A percentile compares a stretch with the other conserved stretches of the same genome.
phyloP scores from a whole-genome alignment of 768 basidiomycete genomes.

The Melanogaster broomeanus region DNA sequence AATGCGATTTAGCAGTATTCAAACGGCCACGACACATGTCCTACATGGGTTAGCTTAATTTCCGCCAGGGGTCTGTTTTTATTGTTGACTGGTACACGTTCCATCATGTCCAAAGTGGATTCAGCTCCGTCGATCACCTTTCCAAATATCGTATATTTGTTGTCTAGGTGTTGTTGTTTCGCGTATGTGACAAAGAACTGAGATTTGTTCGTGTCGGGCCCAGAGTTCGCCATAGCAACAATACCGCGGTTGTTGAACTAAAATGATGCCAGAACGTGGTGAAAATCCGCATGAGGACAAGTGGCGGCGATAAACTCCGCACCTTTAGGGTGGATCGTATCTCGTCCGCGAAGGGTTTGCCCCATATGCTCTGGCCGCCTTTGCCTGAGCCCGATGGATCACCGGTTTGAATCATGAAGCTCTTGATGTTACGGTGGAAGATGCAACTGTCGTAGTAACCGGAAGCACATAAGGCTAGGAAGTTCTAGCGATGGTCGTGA shows the following conservation, averaged over 20 bases:
- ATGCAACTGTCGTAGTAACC: conserved; percentile 82
- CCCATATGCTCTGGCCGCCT: conserved; percentile 97
- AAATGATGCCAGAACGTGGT: not conserved
- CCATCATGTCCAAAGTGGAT: conserved; percentile 91
- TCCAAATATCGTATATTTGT: conserved; percentile 93
- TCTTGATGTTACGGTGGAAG: conserved; percentile 94
- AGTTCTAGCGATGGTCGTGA: conserved; percentile 62
- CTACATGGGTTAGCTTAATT: conserved; percentile 79
- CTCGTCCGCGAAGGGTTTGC: conserved; percentile 88
- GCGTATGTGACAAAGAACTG: conserved; percentile 90
- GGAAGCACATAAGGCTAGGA: conserved; percentile 90
- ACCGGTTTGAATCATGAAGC: conserved; percentile 95
- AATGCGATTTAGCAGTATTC: conserved; percentile 2
- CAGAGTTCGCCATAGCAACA: conserved; percentile 98
- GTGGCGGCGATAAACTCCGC: conserved; percentile 6
- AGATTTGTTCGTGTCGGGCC: conserved; percentile 90
- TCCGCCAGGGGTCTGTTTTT: conserved; percentile 89
- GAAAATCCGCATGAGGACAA: not conserved
- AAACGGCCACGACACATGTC: conserved; percentile 22
- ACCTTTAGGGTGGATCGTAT: conserved; percentile 94
- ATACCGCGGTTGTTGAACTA: conserved; percentile 96
- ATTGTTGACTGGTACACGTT: conserved; percentile 84
- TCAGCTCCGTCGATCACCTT: conserved; percentile 99
- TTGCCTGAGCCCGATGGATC: conserved; percentile 91
- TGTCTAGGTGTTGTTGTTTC: conserved; percentile 93